Evolutionary conservation across 2,329 filamentous ascomycete species (phyloP).

Genomic region (Stachybotrys chartarum): DNA sequence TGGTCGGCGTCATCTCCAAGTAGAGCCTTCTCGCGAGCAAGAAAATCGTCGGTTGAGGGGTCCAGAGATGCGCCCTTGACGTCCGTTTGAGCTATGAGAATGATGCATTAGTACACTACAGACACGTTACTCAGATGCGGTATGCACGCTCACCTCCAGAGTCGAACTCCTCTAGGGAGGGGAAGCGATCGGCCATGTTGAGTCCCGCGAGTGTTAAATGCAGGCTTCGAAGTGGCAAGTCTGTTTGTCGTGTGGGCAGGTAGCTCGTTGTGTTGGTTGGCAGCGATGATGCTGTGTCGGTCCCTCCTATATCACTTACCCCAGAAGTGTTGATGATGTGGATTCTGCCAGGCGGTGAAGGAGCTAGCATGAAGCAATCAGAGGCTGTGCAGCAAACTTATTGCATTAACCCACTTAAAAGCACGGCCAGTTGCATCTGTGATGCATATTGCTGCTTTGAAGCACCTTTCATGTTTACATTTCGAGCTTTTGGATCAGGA

Average conservation of each 20-base stretch:
- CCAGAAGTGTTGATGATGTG: slow-evolving; percentile 12
- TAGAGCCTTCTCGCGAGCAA: slow-evolving; percentile 81
- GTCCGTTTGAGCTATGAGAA: slow-evolving; percentile 56
- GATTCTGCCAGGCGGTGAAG: slow-evolving; percentile 30
- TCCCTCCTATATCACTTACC: slow-evolving; percentile 11
- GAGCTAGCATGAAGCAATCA: neutral
- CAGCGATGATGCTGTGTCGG: slow-evolving; percentile 8
- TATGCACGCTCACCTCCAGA: slow-evolving; percentile 42
- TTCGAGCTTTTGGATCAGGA: slow-evolving; percentile 6
- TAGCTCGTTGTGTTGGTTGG: slow-evolving; percentile 1
- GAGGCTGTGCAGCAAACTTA: slow-evolving; percentile 5
- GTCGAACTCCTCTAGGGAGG: slow-evolving; percentile 73
- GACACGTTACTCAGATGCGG: neutral
- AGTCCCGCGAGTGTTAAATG: neutral
- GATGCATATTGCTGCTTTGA: neutral
- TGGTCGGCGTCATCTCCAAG: slow-evolving; percentile 90
- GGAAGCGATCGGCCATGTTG: slow-evolving; percentile 71
- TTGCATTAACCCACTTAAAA: slow-evolving; percentile 12
- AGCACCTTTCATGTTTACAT: slow-evolving; percentile 7
- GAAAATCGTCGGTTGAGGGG: slow-evolving; percentile 71
- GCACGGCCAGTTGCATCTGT: neutral
- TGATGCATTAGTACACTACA: neutral
- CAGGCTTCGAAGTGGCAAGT: neutral
- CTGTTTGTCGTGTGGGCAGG: neutral
- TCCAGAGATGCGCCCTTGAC: slow-evolving; percentile 50